These are phyloP conservation scores for Dendrothele bispora DNA, from an alignment of 768 basidiomycete species.

Conservation along the genomic window DNA sequence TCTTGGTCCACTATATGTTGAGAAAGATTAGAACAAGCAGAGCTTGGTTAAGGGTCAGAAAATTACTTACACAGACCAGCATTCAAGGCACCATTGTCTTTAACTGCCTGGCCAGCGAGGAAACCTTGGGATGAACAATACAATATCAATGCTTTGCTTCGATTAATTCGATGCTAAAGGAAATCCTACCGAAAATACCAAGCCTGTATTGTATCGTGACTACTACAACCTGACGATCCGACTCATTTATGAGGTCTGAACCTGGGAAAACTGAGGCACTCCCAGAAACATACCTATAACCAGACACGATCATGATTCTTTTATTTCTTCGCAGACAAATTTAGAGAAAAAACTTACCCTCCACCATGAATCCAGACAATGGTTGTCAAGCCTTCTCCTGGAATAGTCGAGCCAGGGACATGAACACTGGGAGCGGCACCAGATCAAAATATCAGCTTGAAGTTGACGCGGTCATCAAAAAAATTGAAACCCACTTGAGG, in stretches of 20 bases:
- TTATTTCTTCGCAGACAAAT: neutral
- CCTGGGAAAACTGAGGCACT: constrained; percentile 29
- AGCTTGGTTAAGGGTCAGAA: neutral
- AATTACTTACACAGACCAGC: constrained; percentile 43
- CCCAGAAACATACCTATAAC: constrained; percentile 31
- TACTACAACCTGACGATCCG: constrained; percentile 32
- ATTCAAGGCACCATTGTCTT: constrained; percentile 43
- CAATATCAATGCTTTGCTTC: neutral
- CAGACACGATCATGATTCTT: constrained; percentile 9
- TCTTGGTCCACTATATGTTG: constrained; percentile 49
- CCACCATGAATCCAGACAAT: constrained; percentile 47
- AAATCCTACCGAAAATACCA: constrained; percentile 29
- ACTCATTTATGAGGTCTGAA: constrained; percentile 34
- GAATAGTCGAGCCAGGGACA: constrained; percentile 4
- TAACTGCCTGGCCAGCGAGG: constrained; percentile 40
- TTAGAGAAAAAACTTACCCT: constrained; percentile 8
- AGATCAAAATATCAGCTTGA: neutral
- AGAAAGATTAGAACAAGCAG: neutral
- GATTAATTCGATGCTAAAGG: neutral
- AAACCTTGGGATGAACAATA: constrained; percentile 31
- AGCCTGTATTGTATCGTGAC: constrained; percentile 45
- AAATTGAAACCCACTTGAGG: constrained; percentile 22
- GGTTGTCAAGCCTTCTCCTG: constrained; percentile 27
- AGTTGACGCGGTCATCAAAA: neutral
- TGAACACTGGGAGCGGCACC: constrained; percentile 5